phyloP scores from a whole-genome alignment of 192 early-diverging fungal genomes.

The Umbelopsis vinacea region DNA sequence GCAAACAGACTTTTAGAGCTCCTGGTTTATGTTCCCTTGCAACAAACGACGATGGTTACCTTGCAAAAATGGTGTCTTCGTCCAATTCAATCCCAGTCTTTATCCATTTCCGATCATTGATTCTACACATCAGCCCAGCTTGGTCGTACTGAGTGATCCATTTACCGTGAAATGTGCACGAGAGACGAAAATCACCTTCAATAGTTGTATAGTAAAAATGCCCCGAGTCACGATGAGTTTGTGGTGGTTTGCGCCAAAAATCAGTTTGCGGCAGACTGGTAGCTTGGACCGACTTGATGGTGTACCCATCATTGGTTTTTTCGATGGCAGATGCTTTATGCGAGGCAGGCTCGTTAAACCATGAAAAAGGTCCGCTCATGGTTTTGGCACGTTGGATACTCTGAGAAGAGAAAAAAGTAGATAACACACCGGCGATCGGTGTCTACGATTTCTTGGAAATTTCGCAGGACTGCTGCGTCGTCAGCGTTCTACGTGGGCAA shows the following conservation, averaged over 20 bases:
- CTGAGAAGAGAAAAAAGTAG: background rate
- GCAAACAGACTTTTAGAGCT: background rate
- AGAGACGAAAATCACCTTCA: background rate
- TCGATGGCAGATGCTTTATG: background rate
- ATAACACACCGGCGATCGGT: background rate
- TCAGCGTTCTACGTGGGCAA: background rate
- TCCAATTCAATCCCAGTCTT: constrained; percentile 14
- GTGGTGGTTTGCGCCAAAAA: constrained; percentile 18
- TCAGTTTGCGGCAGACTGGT: background rate
- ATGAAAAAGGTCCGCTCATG: background rate
- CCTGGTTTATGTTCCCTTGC: background rate
- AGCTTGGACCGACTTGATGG: background rate
- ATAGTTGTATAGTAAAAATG: background rate
- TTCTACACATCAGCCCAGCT: constrained; percentile 2
- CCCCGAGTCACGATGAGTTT: constrained; percentile 1
- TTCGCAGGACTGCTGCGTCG: too few species aligned
- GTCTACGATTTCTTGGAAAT: too few species aligned
- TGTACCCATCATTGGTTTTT: background rate
- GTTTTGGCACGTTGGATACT: background rate
- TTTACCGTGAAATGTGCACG: background rate
- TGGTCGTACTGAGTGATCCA: constrained; percentile 14
- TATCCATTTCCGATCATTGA: background rate
- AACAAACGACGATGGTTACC: background rate
- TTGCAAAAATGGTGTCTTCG: background rate
- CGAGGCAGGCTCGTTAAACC: constrained; percentile 12